These are phyloP conservation scores for Suhomyces choctaworum DNA, from an alignment of 1,139 yeast species.

Conservation along the genomic window DNA sequence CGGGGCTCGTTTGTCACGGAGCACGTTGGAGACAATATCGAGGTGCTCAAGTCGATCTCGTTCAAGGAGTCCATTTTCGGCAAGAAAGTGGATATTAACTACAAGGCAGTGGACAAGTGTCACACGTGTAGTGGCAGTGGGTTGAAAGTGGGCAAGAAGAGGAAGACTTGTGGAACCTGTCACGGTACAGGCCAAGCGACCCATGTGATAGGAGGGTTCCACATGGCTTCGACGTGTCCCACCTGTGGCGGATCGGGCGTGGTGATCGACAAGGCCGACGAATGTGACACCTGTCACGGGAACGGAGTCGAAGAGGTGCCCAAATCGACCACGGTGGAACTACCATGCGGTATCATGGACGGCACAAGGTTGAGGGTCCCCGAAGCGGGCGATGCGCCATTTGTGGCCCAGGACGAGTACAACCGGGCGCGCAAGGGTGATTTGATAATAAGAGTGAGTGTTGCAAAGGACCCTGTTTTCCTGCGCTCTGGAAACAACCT, in stretches of 20 bases:
- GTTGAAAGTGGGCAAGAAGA: conserved; percentile 71
- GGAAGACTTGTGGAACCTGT: conserved; percentile 81
- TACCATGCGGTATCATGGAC: conserved; percentile 87
- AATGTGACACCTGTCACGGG: conserved; percentile 82
- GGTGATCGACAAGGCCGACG: conserved; percentile 62
- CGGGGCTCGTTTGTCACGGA: conserved; percentile 57
- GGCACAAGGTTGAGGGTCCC: conserved; percentile 83
- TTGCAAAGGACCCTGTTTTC: conserved; percentile 71
- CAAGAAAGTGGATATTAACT: conserved; percentile 62
- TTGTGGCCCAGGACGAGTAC: conserved; percentile 62
- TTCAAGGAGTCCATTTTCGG: conserved; percentile 92
- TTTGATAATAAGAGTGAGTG: conserved; percentile 76
- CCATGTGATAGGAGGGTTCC: conserved; percentile 91
- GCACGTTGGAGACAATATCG: conserved; percentile 88
- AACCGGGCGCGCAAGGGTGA: conserved; percentile 79
- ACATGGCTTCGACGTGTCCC: conserved; percentile 91
- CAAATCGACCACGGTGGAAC: conserved; percentile 71
- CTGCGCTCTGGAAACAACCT: conserved; percentile 65
- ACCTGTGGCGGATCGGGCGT: conserved; percentile 91
- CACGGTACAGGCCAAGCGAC: conserved; percentile 93
- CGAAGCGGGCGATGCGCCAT: conserved; percentile 91
- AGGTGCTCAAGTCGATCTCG: conserved; percentile 68
- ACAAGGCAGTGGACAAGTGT: conserved; percentile 77
- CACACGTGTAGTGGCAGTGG: conserved; percentile 83
- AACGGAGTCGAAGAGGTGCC: conserved; percentile 75